Conservation (phyloP, 1,284 basidiomycete genomes). For the Clitocybe nebularis region DNA sequence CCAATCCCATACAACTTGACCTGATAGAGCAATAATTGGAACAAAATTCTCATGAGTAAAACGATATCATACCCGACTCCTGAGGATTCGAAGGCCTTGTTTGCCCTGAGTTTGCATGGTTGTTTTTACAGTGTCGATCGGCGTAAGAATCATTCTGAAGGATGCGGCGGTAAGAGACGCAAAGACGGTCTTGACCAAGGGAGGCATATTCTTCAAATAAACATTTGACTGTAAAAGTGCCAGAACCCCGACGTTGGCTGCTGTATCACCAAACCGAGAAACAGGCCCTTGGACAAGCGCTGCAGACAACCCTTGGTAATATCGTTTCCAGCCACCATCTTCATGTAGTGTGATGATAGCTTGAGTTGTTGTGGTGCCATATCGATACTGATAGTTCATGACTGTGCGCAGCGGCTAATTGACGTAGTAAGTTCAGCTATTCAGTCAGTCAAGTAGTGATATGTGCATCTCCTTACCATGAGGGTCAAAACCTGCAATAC, state of each 20-base stretch:
- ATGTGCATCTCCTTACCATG: slow-evolving; percentile 68
- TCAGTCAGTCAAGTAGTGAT: slow-evolving; percentile 9
- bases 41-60: background rate
- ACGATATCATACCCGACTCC: slow-evolving; percentile 47
- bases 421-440: background rate
- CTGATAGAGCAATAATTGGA: slow-evolving; percentile 28
- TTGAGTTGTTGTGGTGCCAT: slow-evolving; percentile 68
- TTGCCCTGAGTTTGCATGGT: slow-evolving; percentile 87
- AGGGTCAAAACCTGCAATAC: slow-evolving; percentile 82
- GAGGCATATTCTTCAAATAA: slow-evolving; percentile 60
- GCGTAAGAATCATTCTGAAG: slow-evolving; percentile 83
- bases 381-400: slow-evolving; percentile 91
- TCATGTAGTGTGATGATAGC: slow-evolving; percentile 65
- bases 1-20: slow-evolving; percentile 72
- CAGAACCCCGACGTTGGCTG: slow-evolving; percentile 78
- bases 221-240: slow-evolving; percentile 70
- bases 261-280: slow-evolving; percentile 86
- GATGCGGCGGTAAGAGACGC: slow-evolving; percentile 67
- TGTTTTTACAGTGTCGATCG: slow-evolving; percentile 89
- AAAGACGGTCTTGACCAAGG: slow-evolving; percentile 65
- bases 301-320: slow-evolving; percentile 78
- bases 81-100: slow-evolving; percentile 61
- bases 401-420: slow-evolving; percentile 71
- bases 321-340: slow-evolving; percentile 78
- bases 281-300: slow-evolving; percentile 80